phyloP scores from a whole-genome alignment of 139 green algal species.

The Chlamydomonas incerta region DNA sequence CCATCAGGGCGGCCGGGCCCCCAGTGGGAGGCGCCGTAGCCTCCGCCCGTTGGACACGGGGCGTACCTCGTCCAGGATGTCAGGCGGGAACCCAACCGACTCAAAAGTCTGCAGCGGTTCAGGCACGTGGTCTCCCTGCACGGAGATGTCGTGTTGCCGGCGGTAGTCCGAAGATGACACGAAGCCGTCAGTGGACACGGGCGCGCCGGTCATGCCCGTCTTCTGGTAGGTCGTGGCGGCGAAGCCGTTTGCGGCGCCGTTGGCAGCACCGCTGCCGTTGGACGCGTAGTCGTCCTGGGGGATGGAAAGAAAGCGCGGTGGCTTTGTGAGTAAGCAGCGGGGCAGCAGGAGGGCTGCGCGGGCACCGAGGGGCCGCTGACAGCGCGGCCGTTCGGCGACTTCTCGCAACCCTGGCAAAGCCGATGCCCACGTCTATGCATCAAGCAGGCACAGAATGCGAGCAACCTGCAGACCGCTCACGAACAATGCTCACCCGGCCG shows the following conservation, averaged over 20 bases:
- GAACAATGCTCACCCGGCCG: constrained; percentile 3
- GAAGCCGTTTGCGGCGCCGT: constrained; percentile 52
- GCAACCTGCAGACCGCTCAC: no score
- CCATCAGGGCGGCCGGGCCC: no score
- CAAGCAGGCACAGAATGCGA: no score
- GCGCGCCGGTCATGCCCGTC: constrained; percentile 6
- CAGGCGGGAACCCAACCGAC: constrained; percentile 71
- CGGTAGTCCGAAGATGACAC: constrained; percentile 63
- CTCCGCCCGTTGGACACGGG: no score
- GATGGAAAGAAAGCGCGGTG: not conserved
- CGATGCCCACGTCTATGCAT: no score
- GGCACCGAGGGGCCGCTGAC: no score
- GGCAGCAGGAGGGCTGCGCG: not conserved
- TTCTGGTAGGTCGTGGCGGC: constrained; percentile 13
- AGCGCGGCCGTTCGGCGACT: no score
- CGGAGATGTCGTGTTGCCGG: constrained; percentile 66
- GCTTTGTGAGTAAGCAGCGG: not conserved
- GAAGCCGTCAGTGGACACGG: constrained; percentile 48
- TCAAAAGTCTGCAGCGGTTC: constrained; percentile 84
- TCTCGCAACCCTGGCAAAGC: no score
- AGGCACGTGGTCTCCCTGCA: constrained; percentile 68
- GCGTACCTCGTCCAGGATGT: constrained; percentile 84
- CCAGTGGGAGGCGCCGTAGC: no score
- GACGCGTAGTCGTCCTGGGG: constrained; percentile 32
- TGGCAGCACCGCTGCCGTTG: constrained; percentile 28